A percentile compares a stretch with the other conserved stretches of the same genome.
Conservation (phyloP, 1,284 basidiomycete species). For the Golubevia pallescens region DNA sequence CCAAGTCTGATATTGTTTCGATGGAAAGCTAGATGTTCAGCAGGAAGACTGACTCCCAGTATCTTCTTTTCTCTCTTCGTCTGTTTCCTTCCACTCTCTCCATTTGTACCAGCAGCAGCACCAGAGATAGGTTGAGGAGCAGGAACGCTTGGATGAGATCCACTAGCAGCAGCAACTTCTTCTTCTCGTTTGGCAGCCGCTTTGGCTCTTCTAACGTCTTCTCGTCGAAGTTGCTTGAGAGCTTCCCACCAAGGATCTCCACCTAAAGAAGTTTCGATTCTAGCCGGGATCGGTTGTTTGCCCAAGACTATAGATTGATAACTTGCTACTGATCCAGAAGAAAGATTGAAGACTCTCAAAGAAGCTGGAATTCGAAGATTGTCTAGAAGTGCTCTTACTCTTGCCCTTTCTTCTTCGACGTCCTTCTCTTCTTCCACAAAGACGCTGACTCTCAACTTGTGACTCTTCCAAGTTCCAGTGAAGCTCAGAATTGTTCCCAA, state of each 20-base stretch:
- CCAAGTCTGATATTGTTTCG: slow-evolving; percentile 59
- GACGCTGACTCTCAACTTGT: slow-evolving; percentile 58
- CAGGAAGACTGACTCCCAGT: slow-evolving; percentile 46
- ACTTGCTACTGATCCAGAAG: slow-evolving; percentile 36
- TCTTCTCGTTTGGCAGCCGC: slow-evolving; percentile 34
- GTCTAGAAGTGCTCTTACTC: slow-evolving; percentile 54
- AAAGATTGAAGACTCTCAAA: slow-evolving; percentile 56
- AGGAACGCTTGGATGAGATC: neutral
- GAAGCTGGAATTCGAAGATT: slow-evolving; percentile 59
- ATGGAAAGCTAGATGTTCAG: slow-evolving; percentile 58
- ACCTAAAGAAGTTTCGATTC: slow-evolving; percentile 31
- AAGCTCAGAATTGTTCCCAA: slow-evolving; percentile 61
- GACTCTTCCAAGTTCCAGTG: slow-evolving; percentile 57
- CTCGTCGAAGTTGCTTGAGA: slow-evolving; percentile 46
- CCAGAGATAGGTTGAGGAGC: neutral
- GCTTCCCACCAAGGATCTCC: slow-evolving; percentile 61
- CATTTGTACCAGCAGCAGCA: slow-evolving; percentile 5
- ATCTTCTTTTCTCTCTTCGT: slow-evolving; percentile 37
- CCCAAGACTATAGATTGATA: slow-evolving; percentile 58
- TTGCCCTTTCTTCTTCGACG: slow-evolving; percentile 42
- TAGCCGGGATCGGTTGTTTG: slow-evolving; percentile 23
- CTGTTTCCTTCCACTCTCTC: slow-evolving; percentile 20
- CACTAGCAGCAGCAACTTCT: slow-evolving; percentile 5
- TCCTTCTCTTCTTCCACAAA: slow-evolving; percentile 59
- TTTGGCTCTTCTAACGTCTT: slow-evolving; percentile 37